Percentiles rank a stretch among this genome's conserved stretches.
phyloP scores from a whole-genome alignment of 192 early-diverging fungal genomes.

The Diversispora epigaea region DNA sequence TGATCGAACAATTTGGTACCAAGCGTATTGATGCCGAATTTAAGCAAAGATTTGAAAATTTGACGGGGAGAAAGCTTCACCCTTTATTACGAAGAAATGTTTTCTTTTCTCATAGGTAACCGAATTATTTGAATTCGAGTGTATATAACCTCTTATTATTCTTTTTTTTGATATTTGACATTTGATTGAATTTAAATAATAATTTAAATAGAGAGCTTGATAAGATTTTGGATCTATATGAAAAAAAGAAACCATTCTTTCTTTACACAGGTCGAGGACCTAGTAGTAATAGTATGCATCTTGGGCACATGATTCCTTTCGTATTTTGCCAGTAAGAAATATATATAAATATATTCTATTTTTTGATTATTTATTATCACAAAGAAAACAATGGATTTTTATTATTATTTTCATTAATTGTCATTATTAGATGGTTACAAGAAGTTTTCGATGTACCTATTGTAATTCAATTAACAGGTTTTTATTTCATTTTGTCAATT shows the following conservation, averaged over 20 bases:
- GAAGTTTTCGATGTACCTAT: constrained; percentile 93
- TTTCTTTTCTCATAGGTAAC: constrained; percentile 92
- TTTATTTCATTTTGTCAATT: too few species aligned
- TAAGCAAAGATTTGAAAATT: constrained; percentile 75
- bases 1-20: constrained; percentile 89
- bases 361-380: background rate
- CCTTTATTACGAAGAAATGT: constrained; percentile 82
- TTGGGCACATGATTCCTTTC: constrained; percentile 97
- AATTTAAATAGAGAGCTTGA: constrained; percentile 65
- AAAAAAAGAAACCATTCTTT: constrained; percentile 96
- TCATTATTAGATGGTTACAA: constrained; percentile 75
- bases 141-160: too few species aligned
- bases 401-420: background rate
- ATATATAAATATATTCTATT: background rate
- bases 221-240: constrained; percentile 83
- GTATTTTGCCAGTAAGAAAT: constrained; percentile 84
- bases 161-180: too few species aligned
- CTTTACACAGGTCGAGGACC: constrained; percentile 98
- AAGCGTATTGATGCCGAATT: constrained; percentile 71
- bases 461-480: constrained; percentile 90
- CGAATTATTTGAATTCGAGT: background rate
- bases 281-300: constrained; percentile 86
- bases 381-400: background rate
- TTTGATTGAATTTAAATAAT: too few species aligned
- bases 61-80: constrained; percentile 85